Evolutionary conservation across 140 eudicot genomes (phyloP).

Genomic region (Artemisia princeps): DNA sequence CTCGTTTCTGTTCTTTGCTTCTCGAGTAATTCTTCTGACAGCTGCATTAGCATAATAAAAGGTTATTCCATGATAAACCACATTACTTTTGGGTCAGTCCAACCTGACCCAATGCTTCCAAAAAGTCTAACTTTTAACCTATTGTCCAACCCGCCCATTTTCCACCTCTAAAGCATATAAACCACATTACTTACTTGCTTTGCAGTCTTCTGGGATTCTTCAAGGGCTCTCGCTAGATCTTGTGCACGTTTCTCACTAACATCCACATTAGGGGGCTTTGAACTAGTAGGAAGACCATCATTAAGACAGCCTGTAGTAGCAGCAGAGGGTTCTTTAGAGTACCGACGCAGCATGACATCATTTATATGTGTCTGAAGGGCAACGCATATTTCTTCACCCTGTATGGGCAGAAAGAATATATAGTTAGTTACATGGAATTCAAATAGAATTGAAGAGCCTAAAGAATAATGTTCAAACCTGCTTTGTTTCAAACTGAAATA

Average conservation of each 20-base stretch:
- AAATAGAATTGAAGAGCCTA: neutral
- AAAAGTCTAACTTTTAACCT: neutral
- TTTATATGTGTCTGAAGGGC: slow-evolving; percentile 99
- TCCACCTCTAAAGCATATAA: neutral
- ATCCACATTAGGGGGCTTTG: slow-evolving; percentile 52
- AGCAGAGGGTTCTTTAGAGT: slow-evolving; percentile 78
- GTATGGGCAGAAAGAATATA: slow-evolving; percentile 7
- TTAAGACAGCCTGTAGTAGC: slow-evolving; percentile 36
- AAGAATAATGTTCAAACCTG: slow-evolving; percentile 45
- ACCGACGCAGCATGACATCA: slow-evolving; percentile 94
- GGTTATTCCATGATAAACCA: neutral
- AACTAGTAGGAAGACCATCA: slow-evolving; percentile 43
- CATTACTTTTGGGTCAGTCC: no score
- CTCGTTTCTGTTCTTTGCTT: slow-evolving; percentile 48
- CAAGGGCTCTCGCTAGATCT: slow-evolving; percentile 73
- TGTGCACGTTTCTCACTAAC: slow-evolving; percentile 61
- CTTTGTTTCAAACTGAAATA: slow-evolving; percentile 93
- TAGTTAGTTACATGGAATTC: neutral
- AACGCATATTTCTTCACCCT: slow-evolving; percentile 99
- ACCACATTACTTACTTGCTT: slow-evolving; percentile 46
- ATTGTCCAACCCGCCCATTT: neutral
- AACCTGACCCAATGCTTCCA: neutral
- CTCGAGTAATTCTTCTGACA: slow-evolving; percentile 60
- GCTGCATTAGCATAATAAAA: slow-evolving; percentile 33
- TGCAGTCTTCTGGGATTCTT: slow-evolving; percentile 65